Evolutionary conservation across 257 asterid genomes (phyloP), one percentile per base, ranked within the genome.

Genomic region (Solanum corneliomulleri): DNA sequence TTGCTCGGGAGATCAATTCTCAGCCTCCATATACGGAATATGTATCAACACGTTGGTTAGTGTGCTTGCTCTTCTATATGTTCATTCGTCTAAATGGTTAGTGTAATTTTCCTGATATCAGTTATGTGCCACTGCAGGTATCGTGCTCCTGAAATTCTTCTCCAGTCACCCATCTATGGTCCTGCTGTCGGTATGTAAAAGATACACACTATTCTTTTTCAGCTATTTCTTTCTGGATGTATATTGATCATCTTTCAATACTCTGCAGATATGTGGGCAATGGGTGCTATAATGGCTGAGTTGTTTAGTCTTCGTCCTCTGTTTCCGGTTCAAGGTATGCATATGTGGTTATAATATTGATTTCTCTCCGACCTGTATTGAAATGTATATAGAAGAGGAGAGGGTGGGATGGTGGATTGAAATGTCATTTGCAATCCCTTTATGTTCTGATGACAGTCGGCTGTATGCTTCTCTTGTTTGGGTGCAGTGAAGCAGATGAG

Each of bases 281-380:
- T 97, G 99, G 99, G 98, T 75, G 98, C 99, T 58, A 95, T 97
- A 86, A 97, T 97, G 98, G 96, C 98, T 21, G 99, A 97, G 88
- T 86, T 94, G 66, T 90, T 97, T 85, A 94, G 97, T 31, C 98
- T 97, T 85, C 96, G 95, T 21, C 98, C 98, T 89, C 93, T 95
- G 66, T 97, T 95, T 92, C 98, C 99, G 2, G 99, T 84, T 91
- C 98, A 85, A 95, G 98, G 99, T 95, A 93, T 76, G 37, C 33
- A 39, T 18, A n/a, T 56, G 25, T 44, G 84, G 84, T 77, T 25
- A 77, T 44, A 77, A 25, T 44, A 77, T 44, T 44, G 62, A 45
- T 77, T 77, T 77, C 41, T 77, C 11, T 76, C 13, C 6, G 25
- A 27, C 39, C 12, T 25, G 64, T 64, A 44, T 44, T 25, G 37